Conservation (phyloP, 768 basidiomycete species). For the Pleurotus tuoliensis region DNA sequence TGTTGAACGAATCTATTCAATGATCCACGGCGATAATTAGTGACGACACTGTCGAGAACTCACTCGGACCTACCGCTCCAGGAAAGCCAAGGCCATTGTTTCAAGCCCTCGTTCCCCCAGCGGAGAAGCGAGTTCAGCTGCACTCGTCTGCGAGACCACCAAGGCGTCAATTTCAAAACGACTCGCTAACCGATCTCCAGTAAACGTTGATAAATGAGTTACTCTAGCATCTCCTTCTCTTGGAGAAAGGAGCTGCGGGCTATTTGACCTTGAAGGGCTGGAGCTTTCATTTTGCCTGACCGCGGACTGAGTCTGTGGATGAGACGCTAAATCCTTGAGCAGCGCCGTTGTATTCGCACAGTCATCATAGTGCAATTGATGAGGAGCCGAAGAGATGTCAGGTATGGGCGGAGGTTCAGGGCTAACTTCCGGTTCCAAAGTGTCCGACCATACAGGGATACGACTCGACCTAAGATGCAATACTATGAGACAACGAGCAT, state of each 20-base stretch:
- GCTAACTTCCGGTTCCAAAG: not conserved
- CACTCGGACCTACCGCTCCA: constrained; percentile 1
- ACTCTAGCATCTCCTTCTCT: no score
- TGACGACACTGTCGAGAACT: not conserved
- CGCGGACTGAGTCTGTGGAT: no score
- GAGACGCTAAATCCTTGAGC: not conserved
- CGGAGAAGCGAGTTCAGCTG: no score
- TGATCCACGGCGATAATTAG: no score
- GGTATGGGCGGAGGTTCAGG: not conserved
- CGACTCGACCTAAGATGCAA: not conserved
- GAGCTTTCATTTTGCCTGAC: no score
- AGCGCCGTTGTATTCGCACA: not conserved
- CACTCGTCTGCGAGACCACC: no score
- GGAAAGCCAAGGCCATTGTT: not conserved
- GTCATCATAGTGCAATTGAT: not conserved
- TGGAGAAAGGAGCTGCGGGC: no score
- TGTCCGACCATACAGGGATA: constrained; percentile 3
- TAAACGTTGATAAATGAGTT: no score
- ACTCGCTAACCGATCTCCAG: no score
- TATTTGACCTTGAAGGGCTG: no score
- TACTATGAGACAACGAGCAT: not conserved
- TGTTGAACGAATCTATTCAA: not conserved
- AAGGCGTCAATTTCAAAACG: no score
- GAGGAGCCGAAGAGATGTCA: not conserved
- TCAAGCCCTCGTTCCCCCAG: not conserved